Base-by-base conservation (phyloP, 129 eudicot species). In the Cynara cardunculus region DNA sequence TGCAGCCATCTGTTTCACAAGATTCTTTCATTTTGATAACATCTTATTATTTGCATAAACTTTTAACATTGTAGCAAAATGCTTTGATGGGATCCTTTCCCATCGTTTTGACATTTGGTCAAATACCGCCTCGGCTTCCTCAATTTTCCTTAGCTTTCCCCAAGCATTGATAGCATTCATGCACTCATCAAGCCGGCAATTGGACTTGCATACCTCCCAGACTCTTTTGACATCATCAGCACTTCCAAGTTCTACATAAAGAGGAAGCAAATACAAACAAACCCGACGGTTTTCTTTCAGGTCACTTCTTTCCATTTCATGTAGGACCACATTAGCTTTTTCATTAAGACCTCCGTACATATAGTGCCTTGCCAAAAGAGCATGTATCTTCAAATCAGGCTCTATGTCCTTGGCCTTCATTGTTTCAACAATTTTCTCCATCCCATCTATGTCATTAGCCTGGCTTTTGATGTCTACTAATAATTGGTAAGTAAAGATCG, bases 71-170 rank as follows among this genome's bases (percentile, higher is more conserved):
- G 44, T 22, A 14, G 84, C 49, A 65, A 83, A 95, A 41, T 85
- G 86, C 77, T 64, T 89, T 0, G 97, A 56, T 28, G 90, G 6
- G 2, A 88, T 82, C 72, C 59, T 77, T 71, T 82, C 85, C 25
- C 44, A 37, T 44, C 62, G 84, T 5, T 85, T 78, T 68, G 79
- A 8, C 89, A 84, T 22, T 59, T 72, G 77, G 16, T 88, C 86
- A 83, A 95, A 95, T 24, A 87, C 90, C 2, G 86, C 90, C 74
- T 95, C 99, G 7, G 97, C 97, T 76, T 92, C 86, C 72, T 87
- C 96, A 27, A 90, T 37, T 34, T 85, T 88, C 35, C 89, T 85
- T 25, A 95, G 90, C 64, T 76, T 88, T n/a, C 97, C 99, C 85
- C 82, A 95, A 27, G 99, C 96, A 70, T 82, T 87, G 32, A 95